Evolutionary conservation across 1,139 yeast species (phyloP).

Genomic region (Debaryomycetaceae sp.): DNA sequence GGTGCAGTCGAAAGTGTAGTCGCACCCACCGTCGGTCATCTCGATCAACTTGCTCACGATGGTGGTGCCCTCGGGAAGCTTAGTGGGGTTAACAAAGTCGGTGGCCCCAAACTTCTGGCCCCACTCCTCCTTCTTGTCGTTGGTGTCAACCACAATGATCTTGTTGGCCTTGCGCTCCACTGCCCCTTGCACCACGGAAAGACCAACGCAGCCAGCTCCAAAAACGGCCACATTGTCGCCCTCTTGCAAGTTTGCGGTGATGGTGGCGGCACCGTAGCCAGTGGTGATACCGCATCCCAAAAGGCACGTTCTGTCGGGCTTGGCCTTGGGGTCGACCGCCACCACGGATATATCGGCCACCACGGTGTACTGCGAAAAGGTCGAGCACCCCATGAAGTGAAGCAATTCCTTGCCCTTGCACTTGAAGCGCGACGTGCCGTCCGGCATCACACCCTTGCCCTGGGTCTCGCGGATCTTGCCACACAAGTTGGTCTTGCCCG

Average conservation of each 20-base stretch:
- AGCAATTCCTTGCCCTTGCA: slow-evolving; percentile 77
- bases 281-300: slow-evolving; percentile 98
- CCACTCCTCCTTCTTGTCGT: slow-evolving; percentile 80
- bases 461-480: slow-evolving; percentile 88
- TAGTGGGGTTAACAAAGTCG: slow-evolving; percentile 81
- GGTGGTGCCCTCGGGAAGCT: slow-evolving; percentile 65
- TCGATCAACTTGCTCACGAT: slow-evolving; percentile 83
- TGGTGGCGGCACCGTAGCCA: slow-evolving; percentile 96
- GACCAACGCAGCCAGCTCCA: slow-evolving; percentile 97
- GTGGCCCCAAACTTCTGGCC: slow-evolving; percentile 92
- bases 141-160: slow-evolving; percentile 85
- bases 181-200: slow-evolving; percentile 95
- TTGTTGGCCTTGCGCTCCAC: slow-evolving; percentile 71
- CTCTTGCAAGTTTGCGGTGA: slow-evolving; percentile 85
- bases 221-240: slow-evolving; percentile 96
- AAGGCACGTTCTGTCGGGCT: slow-evolving; percentile 81
- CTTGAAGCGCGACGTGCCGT: slow-evolving; percentile 86
- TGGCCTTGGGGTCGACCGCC: slow-evolving; percentile 80
- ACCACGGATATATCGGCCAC: slow-evolving; percentile 98
- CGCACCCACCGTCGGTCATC: slow-evolving; percentile 95
- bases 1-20: slow-evolving; percentile 94
- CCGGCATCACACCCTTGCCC: slow-evolving; percentile 92
- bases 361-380: slow-evolving; percentile 94
- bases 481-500: slow-evolving; percentile 95
- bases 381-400: slow-evolving; percentile 97